Evolutionary conservation across 371 early-diverging fungal genomes (phyloP), one percentile per base, ranked within the genome.

Genomic region (Chytridium lagenaria): DNA sequence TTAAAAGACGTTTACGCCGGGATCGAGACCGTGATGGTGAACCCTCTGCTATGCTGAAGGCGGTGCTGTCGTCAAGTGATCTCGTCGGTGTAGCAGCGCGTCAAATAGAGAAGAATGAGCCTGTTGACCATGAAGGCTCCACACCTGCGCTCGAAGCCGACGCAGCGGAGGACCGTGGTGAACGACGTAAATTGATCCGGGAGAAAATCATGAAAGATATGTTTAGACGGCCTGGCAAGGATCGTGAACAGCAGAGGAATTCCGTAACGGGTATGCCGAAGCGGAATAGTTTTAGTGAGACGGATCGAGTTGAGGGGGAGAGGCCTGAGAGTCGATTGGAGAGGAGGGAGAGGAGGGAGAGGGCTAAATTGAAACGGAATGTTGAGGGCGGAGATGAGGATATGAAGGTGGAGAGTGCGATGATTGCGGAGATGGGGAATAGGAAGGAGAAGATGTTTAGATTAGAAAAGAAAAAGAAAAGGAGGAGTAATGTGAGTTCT

Each of bases 151-250:
- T 7, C 12, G 44, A 7, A 7, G 44, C 44, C 12, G 44, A 12
- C 44, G 55, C 16, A 28, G 55, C 10, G 16, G 26, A 7, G 55
- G 55, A 55, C 26, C 5, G 26, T 5, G 55, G 5, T 16, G 55
- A 28, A 26, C 10, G 55, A 26, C 10, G 55, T 16, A 28, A 55
- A 55, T 16, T 55, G 23, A 55, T n/a, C n/a, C n/a, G n/a, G n/a
- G n/a, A n/a, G n/a, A n/a, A n/a, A n/a, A n/a, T n/a, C n/a, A n/a
- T 55, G 55, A 55, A 55, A 26, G 55, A 55, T 55, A 26, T 55
- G 5, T 55, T 55, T 55, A 7, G 55, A 26, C 10, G 55, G 55
- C 55, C 10, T 7, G 55, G 19, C 16, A 55, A 26, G 55, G 26
- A 55, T 26, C 16, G 55, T 5, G 55, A 55, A 55, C 10, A 55